Percentiles rank a stretch among this genome's conserved stretches.
phyloP scores from a whole-genome alignment of 345 rosid genomes.

The Eucalyptus erythrocorys region DNA sequence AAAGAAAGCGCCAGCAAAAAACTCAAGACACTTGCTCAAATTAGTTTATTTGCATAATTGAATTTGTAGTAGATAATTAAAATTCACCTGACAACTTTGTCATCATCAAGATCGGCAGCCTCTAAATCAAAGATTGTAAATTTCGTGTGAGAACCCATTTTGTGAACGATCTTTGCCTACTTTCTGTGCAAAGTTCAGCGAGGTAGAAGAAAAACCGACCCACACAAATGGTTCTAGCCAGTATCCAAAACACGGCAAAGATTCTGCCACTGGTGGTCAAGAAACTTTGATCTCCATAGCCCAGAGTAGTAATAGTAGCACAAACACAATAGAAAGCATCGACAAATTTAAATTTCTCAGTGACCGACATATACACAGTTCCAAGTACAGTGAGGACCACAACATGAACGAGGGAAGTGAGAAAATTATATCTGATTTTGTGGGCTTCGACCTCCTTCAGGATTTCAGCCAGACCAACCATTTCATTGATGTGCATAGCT shows the following conservation, averaged over 20 bases:
- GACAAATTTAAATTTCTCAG: constrained; percentile 15
- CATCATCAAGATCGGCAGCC: constrained; percentile 40
- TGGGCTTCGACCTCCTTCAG: constrained; percentile 19
- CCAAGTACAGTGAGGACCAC: constrained; percentile 18
- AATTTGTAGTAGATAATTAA: background rate
- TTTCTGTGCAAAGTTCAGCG: constrained; percentile 22
- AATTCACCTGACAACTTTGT: constrained; percentile 24
- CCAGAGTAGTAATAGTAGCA: constrained; percentile 37
- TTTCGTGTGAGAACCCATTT: constrained; percentile 16
- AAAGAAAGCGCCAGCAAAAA: background rate
- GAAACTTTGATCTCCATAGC: constrained; percentile 51
- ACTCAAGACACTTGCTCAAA: background rate
- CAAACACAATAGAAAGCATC: constrained; percentile 49
- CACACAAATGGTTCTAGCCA: constrained; percentile 38
- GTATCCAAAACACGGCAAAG: constrained; percentile 44
- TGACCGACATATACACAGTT: constrained; percentile 1
- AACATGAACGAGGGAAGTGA: constrained; percentile 4
- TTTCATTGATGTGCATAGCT: constrained; percentile 16
- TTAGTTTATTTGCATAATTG: background rate
- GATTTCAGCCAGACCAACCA: constrained; percentile 9
- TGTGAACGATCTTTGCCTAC: constrained; percentile 14
- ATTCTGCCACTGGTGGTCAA: constrained; percentile 22
- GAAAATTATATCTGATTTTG: constrained; percentile 16
- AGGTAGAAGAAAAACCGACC: constrained; percentile 45
- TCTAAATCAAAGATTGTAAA: constrained; percentile 23